phyloP scores from a whole-genome alignment of 2,329 filamentous ascomycete genomes.

The Metarhizium robertsii region DNA sequence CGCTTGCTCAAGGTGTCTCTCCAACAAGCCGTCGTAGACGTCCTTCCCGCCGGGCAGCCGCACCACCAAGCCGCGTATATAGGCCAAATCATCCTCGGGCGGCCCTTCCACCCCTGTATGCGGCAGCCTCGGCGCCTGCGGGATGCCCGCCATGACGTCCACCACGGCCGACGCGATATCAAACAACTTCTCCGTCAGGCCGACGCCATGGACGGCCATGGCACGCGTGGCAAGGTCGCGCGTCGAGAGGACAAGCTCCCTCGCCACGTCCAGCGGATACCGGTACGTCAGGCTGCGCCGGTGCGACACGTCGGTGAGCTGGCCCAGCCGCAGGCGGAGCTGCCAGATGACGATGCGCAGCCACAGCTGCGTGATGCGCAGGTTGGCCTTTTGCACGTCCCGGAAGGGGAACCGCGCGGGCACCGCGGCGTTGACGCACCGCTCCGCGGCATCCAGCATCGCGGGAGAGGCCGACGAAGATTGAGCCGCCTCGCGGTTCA shows the following conservation, averaged over 20 bases:
- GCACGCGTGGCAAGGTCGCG: conserved; percentile 27
- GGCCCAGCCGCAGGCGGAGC: conserved; percentile 31
- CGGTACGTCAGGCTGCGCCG: conserved; percentile 29
- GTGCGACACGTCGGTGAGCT: conserved; percentile 24
- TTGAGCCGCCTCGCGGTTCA: conserved; percentile 27
- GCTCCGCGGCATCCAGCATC: conserved; percentile 26
- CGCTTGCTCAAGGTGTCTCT: conserved; percentile 29
- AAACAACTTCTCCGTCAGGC: conserved; percentile 37
- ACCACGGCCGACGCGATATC: conserved; percentile 34
- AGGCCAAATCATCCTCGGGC: conserved; percentile 27
- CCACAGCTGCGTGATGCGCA: conserved; percentile 36
- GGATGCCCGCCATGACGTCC: conserved; percentile 33
- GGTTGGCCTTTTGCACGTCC: conserved; percentile 35
- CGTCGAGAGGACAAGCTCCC: conserved; percentile 28
- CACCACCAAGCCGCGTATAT: conserved; percentile 26
- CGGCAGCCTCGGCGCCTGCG: conserved; percentile 14
- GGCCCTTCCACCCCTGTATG: background rate
- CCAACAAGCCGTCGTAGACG: conserved; percentile 28
- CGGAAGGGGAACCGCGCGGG: conserved; percentile 22
- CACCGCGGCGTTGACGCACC: conserved; percentile 26
- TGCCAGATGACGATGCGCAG: conserved; percentile 36
- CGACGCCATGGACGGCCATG: conserved; percentile 33
- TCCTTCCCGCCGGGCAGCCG: conserved; percentile 27
- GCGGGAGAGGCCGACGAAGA: conserved; percentile 17
- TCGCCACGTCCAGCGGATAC: conserved; percentile 32